Conservation (phyloP, 2,329 filamentous ascomycete genomes). For the Fusarium keratoplasticum region DNA sequence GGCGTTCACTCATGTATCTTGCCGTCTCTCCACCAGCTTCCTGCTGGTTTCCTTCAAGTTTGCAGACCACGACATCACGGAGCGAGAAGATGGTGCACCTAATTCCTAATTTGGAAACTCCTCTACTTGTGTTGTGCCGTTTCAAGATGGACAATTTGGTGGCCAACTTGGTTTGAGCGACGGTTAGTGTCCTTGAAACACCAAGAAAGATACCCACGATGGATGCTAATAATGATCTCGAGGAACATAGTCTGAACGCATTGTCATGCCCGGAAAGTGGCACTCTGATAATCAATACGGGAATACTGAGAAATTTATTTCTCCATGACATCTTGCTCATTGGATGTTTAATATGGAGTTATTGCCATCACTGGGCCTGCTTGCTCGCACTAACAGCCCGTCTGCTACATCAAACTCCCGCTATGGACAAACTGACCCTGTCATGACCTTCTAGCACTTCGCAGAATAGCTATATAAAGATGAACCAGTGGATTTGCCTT, state of each 20-base stretch:
- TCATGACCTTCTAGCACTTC: neutral
- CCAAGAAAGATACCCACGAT: neutral
- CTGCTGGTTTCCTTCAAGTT: neutral
- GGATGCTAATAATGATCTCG: neutral
- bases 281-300: neutral
- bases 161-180: neutral
- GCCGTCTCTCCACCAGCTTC: neutral
- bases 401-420: neutral
- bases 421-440: slow-evolving; percentile 6
- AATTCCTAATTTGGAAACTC: neutral
- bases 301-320: neutral
- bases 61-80: neutral
- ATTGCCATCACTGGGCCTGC: neutral
- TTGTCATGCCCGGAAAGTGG: too few relatives aligned
- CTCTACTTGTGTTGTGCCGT: neutral
- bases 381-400: neutral
- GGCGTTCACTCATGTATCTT: slow-evolving; percentile 10
- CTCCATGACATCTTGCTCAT: neutral
- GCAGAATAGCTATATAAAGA: slow-evolving; percentile 13
- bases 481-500: neutral
- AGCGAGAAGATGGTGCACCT: neutral
- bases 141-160: neutral
- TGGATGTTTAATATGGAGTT: neutral
- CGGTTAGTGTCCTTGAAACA: neutral
- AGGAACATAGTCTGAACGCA: neutral